Base-by-base conservation (phyloP, 148 eudicot genomes). In the Nepenthes gracilis region DNA sequence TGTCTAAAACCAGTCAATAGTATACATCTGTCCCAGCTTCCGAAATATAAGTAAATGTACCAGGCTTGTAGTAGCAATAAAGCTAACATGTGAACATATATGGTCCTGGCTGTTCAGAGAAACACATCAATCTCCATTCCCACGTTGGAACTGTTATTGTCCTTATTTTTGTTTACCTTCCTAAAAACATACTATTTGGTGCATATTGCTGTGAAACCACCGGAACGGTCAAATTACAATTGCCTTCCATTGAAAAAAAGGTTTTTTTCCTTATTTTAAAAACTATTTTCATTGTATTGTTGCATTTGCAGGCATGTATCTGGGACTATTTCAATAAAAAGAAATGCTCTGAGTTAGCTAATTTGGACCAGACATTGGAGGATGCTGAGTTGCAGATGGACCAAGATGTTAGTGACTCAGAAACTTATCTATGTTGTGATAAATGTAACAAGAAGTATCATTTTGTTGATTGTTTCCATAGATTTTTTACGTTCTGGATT, bases 281-380 rank as follows among this genome's bases (percentile, higher is more conserved):
- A 37, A 61, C 53, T 45, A 57, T 9, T 56, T 36, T 63, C 40
- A 65, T 48, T 43, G 54, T 9, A 13, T 53, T 49, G 59, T 10
- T 55, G 54, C 55, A 32, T 36, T 51, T 53, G 59, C 87, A 93
- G 99, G 85, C 72, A 57, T 69, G 70, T 47, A 77, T 93, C 63
- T 89, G 95, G 99, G 99, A 93, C 69, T 93, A 72, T 72, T 93
- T 86, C 66, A 83, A 86, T 70, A 76, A 78, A 67, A 64, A 38
- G 61, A 86, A 77, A 74, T 78, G 78, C 9, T 50, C 14, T 38
- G 34, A 65, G 36, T 64, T 93, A 62, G 65, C 43, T 70, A 63
- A 74, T 64, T 93, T 96, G 34, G 77, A 67, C 59, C 67, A 71
- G 75, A 83, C 90, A 14, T 68, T 93, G 71, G 97, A 93, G 79